Conservation (phyloP, 1,284 basidiomycete genomes). For the Sphagnurus paluster region DNA sequence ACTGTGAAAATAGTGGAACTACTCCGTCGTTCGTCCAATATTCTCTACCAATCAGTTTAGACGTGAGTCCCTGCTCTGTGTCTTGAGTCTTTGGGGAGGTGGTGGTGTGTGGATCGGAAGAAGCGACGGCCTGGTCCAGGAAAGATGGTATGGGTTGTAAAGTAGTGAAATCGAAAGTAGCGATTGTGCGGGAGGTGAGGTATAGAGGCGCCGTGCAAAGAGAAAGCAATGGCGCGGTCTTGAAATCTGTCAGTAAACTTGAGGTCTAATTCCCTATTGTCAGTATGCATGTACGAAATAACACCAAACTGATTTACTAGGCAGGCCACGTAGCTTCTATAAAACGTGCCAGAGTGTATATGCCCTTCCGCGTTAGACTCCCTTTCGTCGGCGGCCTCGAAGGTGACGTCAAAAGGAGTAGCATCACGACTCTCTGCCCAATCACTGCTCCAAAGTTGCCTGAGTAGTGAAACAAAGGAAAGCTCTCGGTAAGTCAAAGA, state of each 20-base stretch:
- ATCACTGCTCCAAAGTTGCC: slow-evolving; percentile 46
- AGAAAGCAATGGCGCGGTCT: slow-evolving; percentile 1
- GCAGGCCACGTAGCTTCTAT: slow-evolving; percentile 41
- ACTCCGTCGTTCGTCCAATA: slow-evolving; percentile 49
- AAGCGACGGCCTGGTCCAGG: slow-evolving; percentile 11
- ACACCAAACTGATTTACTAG: slow-evolving; percentile 32
- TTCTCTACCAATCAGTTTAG: slow-evolving; percentile 19
- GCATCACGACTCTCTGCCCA: slow-evolving; percentile 51
- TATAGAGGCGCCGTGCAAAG: slow-evolving; percentile 3
- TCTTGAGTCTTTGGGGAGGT: background rate
- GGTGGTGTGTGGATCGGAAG: background rate
- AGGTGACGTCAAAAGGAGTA: slow-evolving; percentile 49
- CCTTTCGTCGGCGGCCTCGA: slow-evolving; percentile 44
- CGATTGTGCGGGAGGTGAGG: slow-evolving; percentile 12
- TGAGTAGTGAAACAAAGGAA: slow-evolving; percentile 32
- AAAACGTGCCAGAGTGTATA: slow-evolving; percentile 38
- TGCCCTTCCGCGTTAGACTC: slow-evolving; percentile 40
- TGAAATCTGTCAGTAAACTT: background rate
- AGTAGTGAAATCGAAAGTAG: slow-evolving; percentile 37
- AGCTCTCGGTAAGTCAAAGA: slow-evolving; percentile 39
- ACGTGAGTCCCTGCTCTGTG: background rate
- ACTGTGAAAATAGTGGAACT: slow-evolving; percentile 53
- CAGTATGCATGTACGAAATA: background rate
- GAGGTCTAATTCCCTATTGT: background rate
- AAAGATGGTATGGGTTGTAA: slow-evolving; percentile 39